These are phyloP conservation scores for Penicillium ucsense DNA, from an alignment of 495 filamentous ascomycete genomes.

Conservation along the genomic window DNA sequence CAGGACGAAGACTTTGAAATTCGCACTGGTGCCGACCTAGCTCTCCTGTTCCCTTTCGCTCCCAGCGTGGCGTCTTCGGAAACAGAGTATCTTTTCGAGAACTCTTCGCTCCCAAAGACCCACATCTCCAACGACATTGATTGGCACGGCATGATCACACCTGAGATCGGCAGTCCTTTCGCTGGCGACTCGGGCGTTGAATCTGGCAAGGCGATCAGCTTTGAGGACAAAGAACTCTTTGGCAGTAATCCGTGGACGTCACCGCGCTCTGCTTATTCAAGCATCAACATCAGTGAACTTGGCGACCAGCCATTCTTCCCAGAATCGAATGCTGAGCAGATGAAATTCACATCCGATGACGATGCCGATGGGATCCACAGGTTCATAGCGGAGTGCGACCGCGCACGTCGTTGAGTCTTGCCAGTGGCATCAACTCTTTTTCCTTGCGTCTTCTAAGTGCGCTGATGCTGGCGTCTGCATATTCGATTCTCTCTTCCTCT, in stretches of 20 bases:
- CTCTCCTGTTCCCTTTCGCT: constrained; percentile 78
- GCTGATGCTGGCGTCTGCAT: neutral
- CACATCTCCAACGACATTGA: constrained; percentile 31
- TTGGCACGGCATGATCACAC: constrained; percentile 50
- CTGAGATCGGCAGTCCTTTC: constrained; percentile 16
- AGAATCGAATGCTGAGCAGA: constrained; percentile 27
- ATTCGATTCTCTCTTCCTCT: constrained; percentile 3
- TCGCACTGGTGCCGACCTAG: constrained; percentile 54
- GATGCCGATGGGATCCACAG: constrained; percentile 78
- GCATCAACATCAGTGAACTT: constrained; percentile 44
- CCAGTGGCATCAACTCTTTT: no score
- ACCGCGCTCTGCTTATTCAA: constrained; percentile 41
- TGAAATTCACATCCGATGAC: constrained; percentile 45
- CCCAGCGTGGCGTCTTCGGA: constrained; percentile 41
- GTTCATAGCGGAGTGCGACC: constrained; percentile 81
- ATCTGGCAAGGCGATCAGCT: constrained; percentile 28
- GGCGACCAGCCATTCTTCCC: constrained; percentile 35
- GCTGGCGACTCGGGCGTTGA: constrained; percentile 15
- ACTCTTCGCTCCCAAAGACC: constrained; percentile 13
- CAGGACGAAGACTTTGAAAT: constrained; percentile 69
- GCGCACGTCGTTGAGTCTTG: constrained; percentile 24
- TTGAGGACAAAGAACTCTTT: constrained; percentile 37
- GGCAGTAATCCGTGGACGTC: constrained; percentile 41
- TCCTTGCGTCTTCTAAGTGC: neutral
- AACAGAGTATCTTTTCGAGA: constrained; percentile 25